phyloP scores from a whole-genome alignment of 1,139 yeast species.

The Suhomyces panamericanus region DNA sequence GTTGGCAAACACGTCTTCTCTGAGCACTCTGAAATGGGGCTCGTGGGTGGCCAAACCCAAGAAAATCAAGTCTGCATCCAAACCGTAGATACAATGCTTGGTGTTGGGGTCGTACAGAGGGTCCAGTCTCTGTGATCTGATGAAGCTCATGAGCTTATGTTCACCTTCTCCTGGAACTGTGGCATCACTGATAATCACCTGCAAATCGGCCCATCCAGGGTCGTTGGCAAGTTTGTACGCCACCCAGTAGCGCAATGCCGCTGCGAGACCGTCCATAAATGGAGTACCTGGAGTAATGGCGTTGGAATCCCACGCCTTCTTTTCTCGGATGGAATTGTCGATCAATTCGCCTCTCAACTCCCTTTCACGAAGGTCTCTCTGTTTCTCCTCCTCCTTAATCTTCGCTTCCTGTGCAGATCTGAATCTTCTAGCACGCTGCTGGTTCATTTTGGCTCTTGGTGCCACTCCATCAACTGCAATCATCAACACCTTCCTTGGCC shows the following conservation, averaged over 20 bases:
- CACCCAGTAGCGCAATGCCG: constrained; percentile 83
- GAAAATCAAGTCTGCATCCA: constrained; percentile 97
- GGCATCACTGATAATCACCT: constrained; percentile 88
- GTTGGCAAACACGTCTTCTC: constrained; percentile 94
- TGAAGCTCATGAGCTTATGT: constrained; percentile 94
- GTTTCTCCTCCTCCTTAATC: constrained; percentile 61
- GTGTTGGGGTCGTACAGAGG: constrained; percentile 87
- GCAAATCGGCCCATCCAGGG: constrained; percentile 86
- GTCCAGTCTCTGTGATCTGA: constrained; percentile 81
- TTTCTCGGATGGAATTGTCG: constrained; percentile 61
- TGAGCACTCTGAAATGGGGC: constrained; percentile 88
- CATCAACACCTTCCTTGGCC: constrained; percentile 88
- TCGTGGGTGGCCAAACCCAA: constrained; percentile 95
- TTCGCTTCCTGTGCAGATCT: constrained; percentile 93
- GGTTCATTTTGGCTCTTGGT: constrained; percentile 98
- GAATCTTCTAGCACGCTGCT: constrained; percentile 93
- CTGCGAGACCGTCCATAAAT: constrained; percentile 87
- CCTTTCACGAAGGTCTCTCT: constrained; percentile 49
- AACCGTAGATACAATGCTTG: constrained; percentile 91
- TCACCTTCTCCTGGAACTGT: constrained; percentile 99
- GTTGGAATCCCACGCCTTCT: constrained; percentile 80
- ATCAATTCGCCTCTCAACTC: constrained; percentile 64
- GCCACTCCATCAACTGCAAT: constrained; percentile 99
- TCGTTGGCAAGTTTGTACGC: constrained; percentile 84
- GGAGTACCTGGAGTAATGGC: constrained; percentile 99